These are phyloP conservation scores for Parafenestella ontariensis DNA, from an alignment of 2,329 filamentous ascomycete species.

Conservation along the genomic window DNA sequence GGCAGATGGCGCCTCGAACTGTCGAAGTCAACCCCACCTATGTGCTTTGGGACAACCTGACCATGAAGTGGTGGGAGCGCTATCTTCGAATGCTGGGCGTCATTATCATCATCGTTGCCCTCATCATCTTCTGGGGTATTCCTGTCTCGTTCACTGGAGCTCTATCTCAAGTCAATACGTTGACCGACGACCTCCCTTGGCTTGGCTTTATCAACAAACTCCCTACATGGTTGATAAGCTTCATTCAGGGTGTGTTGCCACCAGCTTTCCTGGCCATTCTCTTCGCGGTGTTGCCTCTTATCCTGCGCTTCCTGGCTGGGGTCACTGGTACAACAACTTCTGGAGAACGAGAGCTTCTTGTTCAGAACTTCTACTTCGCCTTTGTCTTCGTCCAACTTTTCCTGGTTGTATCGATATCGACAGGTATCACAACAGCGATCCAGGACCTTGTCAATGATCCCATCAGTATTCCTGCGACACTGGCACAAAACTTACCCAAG, in stretches of 20 bases:
- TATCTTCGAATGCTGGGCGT: constrained; percentile 76
- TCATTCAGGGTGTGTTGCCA: constrained; percentile 86
- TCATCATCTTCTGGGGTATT: constrained; percentile 89
- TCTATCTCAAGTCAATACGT: constrained; percentile 75
- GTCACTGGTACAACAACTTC: constrained; percentile 85
- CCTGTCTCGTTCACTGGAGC: constrained; percentile 88
- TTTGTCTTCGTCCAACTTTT: constrained; percentile 97
- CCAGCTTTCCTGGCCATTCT: constrained; percentile 77
- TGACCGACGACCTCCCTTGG: constrained; percentile 72
- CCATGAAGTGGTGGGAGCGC: constrained; percentile 90
- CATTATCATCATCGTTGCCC: constrained; percentile 69
- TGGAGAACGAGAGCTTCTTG: constrained; percentile 77
- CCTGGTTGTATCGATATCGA: constrained; percentile 86
- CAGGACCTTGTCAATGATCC: constrained; percentile 70
- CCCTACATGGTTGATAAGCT: constrained; percentile 66
- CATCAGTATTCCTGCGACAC: constrained; percentile 69
- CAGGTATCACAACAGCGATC: constrained; percentile 72
- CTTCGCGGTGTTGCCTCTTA: constrained; percentile 79
- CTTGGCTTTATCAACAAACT: constrained; percentile 71
- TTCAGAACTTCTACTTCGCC: constrained; percentile 90
- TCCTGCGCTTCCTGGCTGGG: constrained; percentile 75
- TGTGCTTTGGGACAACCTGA: constrained; percentile 97
- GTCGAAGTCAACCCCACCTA: constrained; percentile 95
- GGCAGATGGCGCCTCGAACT: constrained; percentile 88
- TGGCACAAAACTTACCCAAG: constrained; percentile 82